Evolutionary conservation across 306 rosid species (phyloP).

Genomic region (Morella rubra): DNA sequence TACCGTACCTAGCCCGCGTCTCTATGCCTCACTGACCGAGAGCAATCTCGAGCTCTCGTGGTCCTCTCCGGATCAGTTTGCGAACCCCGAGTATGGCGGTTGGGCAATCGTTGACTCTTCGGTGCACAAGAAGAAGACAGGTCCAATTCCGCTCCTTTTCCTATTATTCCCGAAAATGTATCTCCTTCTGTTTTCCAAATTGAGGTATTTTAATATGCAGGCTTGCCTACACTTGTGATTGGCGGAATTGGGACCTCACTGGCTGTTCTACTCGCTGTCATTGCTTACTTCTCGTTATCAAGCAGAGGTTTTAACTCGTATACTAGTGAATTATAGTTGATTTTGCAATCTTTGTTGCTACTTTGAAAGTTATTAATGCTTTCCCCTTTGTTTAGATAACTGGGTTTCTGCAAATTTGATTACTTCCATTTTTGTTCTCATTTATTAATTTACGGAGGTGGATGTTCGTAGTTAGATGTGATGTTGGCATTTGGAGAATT

Average conservation of each 20-base stretch:
- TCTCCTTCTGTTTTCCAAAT: not conserved
- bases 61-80: slow-evolving; percentile 33
- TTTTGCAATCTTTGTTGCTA: not conserved
- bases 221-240: slow-evolving; percentile 38
- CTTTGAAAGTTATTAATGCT: too few species aligned
- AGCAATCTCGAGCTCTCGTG: slow-evolving; percentile 39
- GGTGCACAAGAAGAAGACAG: slow-evolving; percentile 25
- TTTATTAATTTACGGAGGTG: not conserved
- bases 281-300: slow-evolving; percentile 51
- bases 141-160: slow-evolving; percentile 20
- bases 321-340: not conserved
- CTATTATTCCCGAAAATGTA: not conserved
- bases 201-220: slow-evolving; percentile 30
- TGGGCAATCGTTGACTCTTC: slow-evolving; percentile 56
- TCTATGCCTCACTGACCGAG: slow-evolving; percentile 46
- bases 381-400: not conserved
- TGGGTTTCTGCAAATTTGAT: not conserved
- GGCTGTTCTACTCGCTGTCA: slow-evolving; percentile 45
- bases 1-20: slow-evolving; percentile 25
- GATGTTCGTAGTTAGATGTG: not conserved
- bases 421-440: not conserved
- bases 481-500: not conserved
- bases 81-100: slow-evolving; percentile 48
- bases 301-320: slow-evolving; percentile 45
- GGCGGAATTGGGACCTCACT: slow-evolving; percentile 60